Percentiles rank a stretch among this genome's conserved stretches.
These are phyloP conservation scores for Davidsoniella eucalypti DNA, from an alignment of 2,329 filamentous ascomycete genomes.

Conservation along the genomic window DNA sequence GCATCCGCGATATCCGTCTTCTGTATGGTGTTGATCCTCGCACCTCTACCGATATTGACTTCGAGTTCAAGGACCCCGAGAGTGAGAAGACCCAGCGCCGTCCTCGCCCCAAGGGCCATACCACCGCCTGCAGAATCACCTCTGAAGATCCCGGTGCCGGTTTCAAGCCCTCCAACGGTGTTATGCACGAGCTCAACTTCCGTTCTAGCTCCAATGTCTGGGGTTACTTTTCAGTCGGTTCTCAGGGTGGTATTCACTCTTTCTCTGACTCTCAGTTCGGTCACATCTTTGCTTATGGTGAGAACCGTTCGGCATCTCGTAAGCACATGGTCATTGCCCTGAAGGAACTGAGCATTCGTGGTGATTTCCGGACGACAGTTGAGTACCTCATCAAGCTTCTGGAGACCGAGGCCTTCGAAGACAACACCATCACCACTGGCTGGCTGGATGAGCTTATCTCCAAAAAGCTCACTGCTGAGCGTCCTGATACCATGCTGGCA, in stretches of 20 bases:
- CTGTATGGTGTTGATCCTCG: slow-evolving; percentile 92
- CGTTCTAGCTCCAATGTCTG: slow-evolving; percentile 96
- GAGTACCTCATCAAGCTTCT: slow-evolving; percentile 98
- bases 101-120: slow-evolving; percentile 88
- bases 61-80: slow-evolving; percentile 78
- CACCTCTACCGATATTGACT: slow-evolving; percentile 76
- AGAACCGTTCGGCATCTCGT: slow-evolving; percentile 86
- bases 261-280: slow-evolving; percentile 98
- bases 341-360: slow-evolving; percentile 98
- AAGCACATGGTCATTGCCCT: slow-evolving; percentile 99
- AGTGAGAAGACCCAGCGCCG: slow-evolving; percentile 74
- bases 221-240: slow-evolving; percentile 99
- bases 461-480: slow-evolving; percentile 90
- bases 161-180: slow-evolving; percentile 98
- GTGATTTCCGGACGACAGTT: slow-evolving; percentile 96
- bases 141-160: slow-evolving; percentile 97
- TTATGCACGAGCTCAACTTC: slow-evolving; percentile 98
- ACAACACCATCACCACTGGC: slow-evolving; percentile 97
- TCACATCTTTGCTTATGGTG: slow-evolving; percentile 97
- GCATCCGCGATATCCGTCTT: slow-evolving; percentile 88
- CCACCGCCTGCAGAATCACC: slow-evolving; percentile 95
- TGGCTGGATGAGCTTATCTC: slow-evolving; percentile 98
- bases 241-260: slow-evolving; percentile 91
- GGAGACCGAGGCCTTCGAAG: slow-evolving; percentile 94
- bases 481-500: slow-evolving; percentile 85